Conservation (phyloP, 176 grass and related monocot species). For the Typha latifolia region DNA sequence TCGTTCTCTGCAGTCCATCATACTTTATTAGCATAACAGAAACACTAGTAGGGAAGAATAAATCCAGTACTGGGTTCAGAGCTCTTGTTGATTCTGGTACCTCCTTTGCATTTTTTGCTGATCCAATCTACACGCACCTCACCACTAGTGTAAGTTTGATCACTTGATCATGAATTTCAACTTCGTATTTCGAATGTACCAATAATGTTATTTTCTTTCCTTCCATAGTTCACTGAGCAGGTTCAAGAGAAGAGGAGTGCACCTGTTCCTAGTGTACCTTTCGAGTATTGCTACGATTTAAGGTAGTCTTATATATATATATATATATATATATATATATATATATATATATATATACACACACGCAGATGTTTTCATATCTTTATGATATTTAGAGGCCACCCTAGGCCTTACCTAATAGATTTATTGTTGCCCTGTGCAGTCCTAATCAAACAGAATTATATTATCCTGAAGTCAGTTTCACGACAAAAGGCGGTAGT, state of each 20-base stretch:
- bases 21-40: slow-evolving; percentile 34
- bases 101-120: slow-evolving; percentile 22
- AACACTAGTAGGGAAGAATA: slow-evolving; percentile 13
- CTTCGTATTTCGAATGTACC: not conserved
- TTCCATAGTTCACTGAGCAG: slow-evolving; percentile 22
- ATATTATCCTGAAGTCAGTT: not conserved
- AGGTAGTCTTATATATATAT: slow-evolving; percentile 12
- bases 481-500: slow-evolving; percentile 23
- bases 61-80: slow-evolving; percentile 7
- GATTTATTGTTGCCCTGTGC: not conserved
- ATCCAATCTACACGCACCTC: slow-evolving; percentile 27
- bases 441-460: slow-evolving; percentile 19
- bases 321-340: not conserved
- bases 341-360: not conserved
- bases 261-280: slow-evolving; percentile 10
- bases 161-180: slow-evolving; percentile 4
- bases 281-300: slow-evolving; percentile 33
- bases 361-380: not conserved
- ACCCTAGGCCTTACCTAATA: not conserved
- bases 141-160: slow-evolving; percentile 14
- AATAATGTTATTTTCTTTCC: not conserved
- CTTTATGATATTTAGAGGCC: not conserved
- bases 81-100: slow-evolving; percentile 43
- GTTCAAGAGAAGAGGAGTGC: slow-evolving; percentile 7
- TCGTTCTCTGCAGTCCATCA: slow-evolving; percentile 15